phyloP scores from a whole-genome alignment of 2,329 filamentous ascomycete species.

The Hypoxylon sp. region DNA sequence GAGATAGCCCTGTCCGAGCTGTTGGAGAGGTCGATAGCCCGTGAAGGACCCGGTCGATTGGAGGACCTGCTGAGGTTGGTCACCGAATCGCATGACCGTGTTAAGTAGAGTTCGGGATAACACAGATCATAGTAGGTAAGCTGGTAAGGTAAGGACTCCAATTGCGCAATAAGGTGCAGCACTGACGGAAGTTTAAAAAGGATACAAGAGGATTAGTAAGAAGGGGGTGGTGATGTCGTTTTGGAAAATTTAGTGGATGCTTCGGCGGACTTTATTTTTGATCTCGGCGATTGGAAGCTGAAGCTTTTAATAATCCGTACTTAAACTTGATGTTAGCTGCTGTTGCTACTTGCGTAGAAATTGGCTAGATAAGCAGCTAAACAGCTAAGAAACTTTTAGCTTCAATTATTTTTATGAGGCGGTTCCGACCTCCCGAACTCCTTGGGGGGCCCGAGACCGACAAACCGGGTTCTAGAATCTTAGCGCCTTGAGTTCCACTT shows the following conservation, averaged over 20 bases:
- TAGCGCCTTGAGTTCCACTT: too few relatives aligned
- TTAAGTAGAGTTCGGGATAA: constrained; percentile 34
- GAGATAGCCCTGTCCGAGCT: constrained; percentile 69
- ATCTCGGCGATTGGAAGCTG: constrained; percentile 19
- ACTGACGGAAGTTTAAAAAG: constrained; percentile 40
- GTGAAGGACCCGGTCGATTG: constrained; percentile 68
- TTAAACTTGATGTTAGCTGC: too few relatives aligned
- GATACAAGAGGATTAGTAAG: constrained; percentile 19
- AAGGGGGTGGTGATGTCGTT: constrained; percentile 22
- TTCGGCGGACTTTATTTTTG: constrained; percentile 12
- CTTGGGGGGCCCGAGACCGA: too few relatives aligned
- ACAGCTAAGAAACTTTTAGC: too few relatives aligned
- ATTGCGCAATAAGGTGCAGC: constrained; percentile 43
- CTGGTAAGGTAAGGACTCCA: constrained; percentile 11
- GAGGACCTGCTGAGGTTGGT: constrained; percentile 57
- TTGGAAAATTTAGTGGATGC: constrained; percentile 23
- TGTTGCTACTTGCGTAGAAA: neutral
- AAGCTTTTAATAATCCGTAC: constrained; percentile 10
- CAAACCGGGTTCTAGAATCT: too few relatives aligned
- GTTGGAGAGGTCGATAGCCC: constrained; percentile 60
- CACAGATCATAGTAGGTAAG: constrained; percentile 43
- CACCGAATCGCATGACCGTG: constrained; percentile 51
- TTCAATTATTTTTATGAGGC: too few relatives aligned
- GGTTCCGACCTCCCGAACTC: too few relatives aligned
- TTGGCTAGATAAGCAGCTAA: constrained; percentile 3